These are phyloP conservation scores for Leishmania amazonensis DNA, from an alignment of 208 protist genomes.

Conservation along the genomic window DNA sequence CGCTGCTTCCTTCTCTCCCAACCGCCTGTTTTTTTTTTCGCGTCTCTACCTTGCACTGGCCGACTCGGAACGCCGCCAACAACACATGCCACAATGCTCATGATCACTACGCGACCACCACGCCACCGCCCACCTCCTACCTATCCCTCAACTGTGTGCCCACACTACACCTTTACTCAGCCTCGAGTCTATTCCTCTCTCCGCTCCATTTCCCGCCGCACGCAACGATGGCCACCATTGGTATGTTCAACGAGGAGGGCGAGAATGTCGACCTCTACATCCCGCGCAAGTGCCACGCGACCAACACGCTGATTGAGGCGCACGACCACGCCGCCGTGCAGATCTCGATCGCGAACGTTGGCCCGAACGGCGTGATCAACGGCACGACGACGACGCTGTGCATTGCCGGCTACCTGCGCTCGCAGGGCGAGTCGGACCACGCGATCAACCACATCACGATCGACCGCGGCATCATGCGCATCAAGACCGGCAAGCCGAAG, in stretches of 20 bases:
- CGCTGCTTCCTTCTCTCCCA: neutral
- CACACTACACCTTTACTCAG: conserved; percentile 2
- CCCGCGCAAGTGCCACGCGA: conserved; percentile 97
- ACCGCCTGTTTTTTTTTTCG: neutral
- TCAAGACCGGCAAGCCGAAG: conserved; percentile 86
- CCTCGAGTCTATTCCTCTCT: neutral
- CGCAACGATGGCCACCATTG: conserved; percentile 81
- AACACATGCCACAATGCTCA: neutral
- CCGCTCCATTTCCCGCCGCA: neutral
- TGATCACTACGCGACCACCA: neutral
- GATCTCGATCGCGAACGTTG: conserved; percentile 96
- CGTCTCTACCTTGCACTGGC: neutral
- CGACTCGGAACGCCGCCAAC: neutral
- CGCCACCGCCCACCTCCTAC: neutral
- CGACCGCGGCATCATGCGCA: conserved; percentile 79
- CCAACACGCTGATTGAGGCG: conserved; percentile 94
- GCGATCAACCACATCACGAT: conserved; percentile 95
- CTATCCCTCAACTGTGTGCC: neutral
- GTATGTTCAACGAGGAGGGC: conserved; percentile 92
- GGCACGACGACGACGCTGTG: conserved; percentile 93
- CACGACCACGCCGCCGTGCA: conserved; percentile 97
- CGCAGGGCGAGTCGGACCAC: conserved; percentile 93
- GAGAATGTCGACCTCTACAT: conserved; percentile 96
- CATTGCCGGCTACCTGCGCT: conserved; percentile 95
- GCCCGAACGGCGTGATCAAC: conserved; percentile 89